phyloP scores from a whole-genome alignment of 2,329 filamentous ascomycete genomes.

The Alternaria conjuncta region DNA sequence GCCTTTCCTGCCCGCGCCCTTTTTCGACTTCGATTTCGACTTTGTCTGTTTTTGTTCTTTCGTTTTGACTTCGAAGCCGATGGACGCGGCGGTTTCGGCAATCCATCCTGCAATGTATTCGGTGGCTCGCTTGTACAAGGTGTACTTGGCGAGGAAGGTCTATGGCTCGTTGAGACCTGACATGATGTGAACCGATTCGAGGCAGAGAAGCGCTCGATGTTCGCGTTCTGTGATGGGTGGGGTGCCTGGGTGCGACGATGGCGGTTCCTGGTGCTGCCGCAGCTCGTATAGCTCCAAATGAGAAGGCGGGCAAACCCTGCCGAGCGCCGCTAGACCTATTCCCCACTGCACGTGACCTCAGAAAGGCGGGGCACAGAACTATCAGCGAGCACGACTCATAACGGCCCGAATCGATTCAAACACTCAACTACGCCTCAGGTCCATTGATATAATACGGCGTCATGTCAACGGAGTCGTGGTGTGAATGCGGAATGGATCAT shows the following conservation, averaged over 20 bases:
- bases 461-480: background rate
- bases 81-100: conserved; percentile 3
- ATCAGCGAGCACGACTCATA: background rate
- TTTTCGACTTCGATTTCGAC: background rate
- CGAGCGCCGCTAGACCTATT: background rate
- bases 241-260: background rate
- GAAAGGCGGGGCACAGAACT: background rate
- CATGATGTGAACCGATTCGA: background rate
- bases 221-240: background rate
- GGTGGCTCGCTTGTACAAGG: conserved; percentile 10
- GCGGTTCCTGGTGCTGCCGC: background rate
- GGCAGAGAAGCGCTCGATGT: background rate
- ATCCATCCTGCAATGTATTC: conserved; percentile 13
- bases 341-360: background rate
- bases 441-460: background rate
- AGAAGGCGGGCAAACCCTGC: background rate
- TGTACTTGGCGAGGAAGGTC: conserved; percentile 4
- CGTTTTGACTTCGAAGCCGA: conserved; percentile 4
- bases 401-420: background rate
- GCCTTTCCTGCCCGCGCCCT: background rate
- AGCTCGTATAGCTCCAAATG: background rate
- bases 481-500: background rate
- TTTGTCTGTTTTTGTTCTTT: background rate
- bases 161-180: background rate
- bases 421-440: background rate